These are phyloP conservation scores for Scedosporium minutisporum DNA, from an alignment of 2,329 filamentous ascomycete species.

Conservation along the genomic window DNA sequence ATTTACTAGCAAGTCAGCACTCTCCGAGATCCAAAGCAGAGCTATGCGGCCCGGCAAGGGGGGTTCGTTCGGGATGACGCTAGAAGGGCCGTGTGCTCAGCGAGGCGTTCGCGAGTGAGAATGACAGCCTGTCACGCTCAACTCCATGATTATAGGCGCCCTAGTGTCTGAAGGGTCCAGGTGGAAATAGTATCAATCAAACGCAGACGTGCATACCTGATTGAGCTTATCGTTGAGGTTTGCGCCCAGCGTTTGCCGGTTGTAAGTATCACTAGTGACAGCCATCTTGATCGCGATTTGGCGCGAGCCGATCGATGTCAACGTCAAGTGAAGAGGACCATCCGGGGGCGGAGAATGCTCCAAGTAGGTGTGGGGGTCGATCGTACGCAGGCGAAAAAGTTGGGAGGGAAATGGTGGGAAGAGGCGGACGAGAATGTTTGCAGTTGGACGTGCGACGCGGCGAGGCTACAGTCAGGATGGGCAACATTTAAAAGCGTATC, in stretches of 20 bases:
- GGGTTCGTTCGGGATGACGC: neutral
- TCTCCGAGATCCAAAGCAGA: neutral
- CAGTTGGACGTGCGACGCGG: neutral
- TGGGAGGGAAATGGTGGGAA: neutral
- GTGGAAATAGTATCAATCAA: slow-evolving; percentile 2
- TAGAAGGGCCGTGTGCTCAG: too few relatives aligned
- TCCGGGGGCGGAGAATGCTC: neutral
- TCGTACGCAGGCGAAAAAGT: neutral
- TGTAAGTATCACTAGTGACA: slow-evolving; percentile 40
- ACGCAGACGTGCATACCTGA: slow-evolving; percentile 42
- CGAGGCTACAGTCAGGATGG: neutral
- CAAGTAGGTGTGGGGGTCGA: neutral
- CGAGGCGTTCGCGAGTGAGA: too few relatives aligned
- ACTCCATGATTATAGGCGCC: neutral
- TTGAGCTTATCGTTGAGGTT: slow-evolving; percentile 57
- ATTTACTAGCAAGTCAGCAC: slow-evolving; percentile 14
- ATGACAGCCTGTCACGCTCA: too few relatives aligned
- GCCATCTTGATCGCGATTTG: slow-evolving; percentile 7
- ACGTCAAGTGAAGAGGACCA: neutral
- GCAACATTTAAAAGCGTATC: neutral
- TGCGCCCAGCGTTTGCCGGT: slow-evolving; percentile 57
- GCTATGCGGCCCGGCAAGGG: neutral
- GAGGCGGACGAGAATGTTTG: neutral
- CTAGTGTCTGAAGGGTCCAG: neutral
- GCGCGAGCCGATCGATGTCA: neutral